Conservation (phyloP, 257 asterid species). For the Przewalskia tangutica region DNA sequence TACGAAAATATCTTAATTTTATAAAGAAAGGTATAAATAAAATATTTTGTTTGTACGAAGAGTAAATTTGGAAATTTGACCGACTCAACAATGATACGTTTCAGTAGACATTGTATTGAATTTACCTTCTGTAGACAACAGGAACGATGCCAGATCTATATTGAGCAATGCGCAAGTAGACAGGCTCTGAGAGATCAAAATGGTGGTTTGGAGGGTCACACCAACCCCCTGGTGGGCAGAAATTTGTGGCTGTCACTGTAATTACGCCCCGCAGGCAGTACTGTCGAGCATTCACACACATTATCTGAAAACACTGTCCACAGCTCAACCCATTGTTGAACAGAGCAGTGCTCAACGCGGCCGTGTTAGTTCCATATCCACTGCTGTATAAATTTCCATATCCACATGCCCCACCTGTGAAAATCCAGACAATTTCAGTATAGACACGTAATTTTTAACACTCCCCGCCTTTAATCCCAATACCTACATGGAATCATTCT, state of each 20-base stretch:
- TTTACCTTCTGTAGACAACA: slow-evolving; percentile 60
- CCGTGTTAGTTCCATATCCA: slow-evolving; percentile 78
- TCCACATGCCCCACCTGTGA: slow-evolving; percentile 87
- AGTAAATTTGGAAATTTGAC: neutral
- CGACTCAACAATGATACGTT: neutral
- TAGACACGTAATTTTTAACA: neutral
- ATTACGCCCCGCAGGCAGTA: slow-evolving; percentile 63
- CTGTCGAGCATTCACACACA: slow-evolving; percentile 47
- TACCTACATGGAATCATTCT: too few relatives aligned
- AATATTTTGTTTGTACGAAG: neutral
- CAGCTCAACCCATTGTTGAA: slow-evolving; percentile 80
- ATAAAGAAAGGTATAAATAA: neutral
- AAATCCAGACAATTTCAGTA: neutral
- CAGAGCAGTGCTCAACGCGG: slow-evolving; percentile 76
- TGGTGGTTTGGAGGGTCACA: slow-evolving; percentile 89
- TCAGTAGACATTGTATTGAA: neutral
- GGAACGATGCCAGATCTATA: slow-evolving; percentile 85
- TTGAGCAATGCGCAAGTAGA: slow-evolving; percentile 63
- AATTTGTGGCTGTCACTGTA: slow-evolving; percentile 76
- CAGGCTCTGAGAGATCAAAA: slow-evolving; percentile 78
- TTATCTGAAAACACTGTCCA: slow-evolving; percentile 63
- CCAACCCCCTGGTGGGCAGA: slow-evolving; percentile 97
- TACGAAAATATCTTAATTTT: neutral
- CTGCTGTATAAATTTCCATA: slow-evolving; percentile 79
- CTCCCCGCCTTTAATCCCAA: too few relatives aligned